Evolutionary conservation across 495 filamentous ascomycete genomes (phyloP).

Genomic region (Neurospora sublineolata): DNA sequence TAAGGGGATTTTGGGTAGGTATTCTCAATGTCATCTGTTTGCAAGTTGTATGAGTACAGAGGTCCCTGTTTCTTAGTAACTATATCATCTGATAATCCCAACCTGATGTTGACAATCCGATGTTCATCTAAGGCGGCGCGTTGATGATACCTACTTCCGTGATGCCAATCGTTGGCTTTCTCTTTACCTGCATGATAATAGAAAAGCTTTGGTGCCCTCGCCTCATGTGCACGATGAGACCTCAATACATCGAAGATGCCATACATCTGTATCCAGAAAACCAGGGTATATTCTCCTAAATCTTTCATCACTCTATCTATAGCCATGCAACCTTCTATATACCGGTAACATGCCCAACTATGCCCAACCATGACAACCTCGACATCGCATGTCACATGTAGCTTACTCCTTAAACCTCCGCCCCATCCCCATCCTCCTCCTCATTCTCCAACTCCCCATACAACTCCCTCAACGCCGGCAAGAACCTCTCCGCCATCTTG

Average conservation of each 20-base stretch:
- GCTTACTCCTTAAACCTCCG: neutral
- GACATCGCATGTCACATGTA: neutral
- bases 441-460: neutral
- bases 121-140: neutral
- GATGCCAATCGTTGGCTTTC: neutral
- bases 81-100: neutral
- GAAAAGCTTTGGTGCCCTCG: neutral
- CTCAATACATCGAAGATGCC: neutral
- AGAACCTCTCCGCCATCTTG: conserved; percentile 58
- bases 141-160: too few species aligned
- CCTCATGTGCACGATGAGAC: neutral
- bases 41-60: neutral
- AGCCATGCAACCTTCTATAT: neutral
- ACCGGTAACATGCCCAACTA: neutral
- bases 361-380: neutral
- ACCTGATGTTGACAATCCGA: neutral
- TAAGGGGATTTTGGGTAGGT: neutral
- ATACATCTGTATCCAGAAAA: neutral
- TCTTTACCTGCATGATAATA: neutral
- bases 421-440: neutral
- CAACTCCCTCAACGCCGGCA: conserved; percentile 44
- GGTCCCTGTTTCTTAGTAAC: accelerated
- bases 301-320: neutral
- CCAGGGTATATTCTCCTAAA: neutral
- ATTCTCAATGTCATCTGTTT: neutral